Conservation (phyloP, 371 early-diverging fungal genomes). For the Lichtheimia hyalospora region DNA sequence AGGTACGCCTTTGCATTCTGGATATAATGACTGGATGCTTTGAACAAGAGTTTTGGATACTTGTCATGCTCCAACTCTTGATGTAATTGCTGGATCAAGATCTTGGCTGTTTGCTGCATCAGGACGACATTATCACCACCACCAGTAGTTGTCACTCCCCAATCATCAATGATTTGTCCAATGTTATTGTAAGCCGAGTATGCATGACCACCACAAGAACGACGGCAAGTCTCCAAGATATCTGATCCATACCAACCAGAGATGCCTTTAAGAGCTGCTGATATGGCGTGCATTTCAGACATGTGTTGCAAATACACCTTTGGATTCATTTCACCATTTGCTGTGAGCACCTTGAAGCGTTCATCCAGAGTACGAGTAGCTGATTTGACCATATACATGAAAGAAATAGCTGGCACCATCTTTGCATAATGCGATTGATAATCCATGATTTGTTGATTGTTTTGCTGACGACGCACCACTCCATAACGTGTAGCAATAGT, state of each 20-base stretch:
- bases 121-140: slow-evolving; percentile 73
- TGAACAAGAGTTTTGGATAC: slow-evolving; percentile 30
- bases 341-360: slow-evolving; percentile 34
- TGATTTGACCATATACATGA: slow-evolving; percentile 50
- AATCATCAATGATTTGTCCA: slow-evolving; percentile 61
- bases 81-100: slow-evolving; percentile 24
- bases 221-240: slow-evolving; percentile 58
- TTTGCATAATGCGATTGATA: slow-evolving; percentile 65
- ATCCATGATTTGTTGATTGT: slow-evolving; percentile 69
- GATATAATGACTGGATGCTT: slow-evolving; percentile 34
- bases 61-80: slow-evolving; percentile 26
- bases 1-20: slow-evolving; percentile 29
- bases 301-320: slow-evolving; percentile 50
- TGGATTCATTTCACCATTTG: slow-evolving; percentile 43
- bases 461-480: slow-evolving; percentile 64
- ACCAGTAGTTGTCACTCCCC: slow-evolving; percentile 71
- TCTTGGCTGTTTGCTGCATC: slow-evolving; percentile 58
- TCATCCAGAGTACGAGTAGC: slow-evolving; percentile 19
- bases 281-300: slow-evolving; percentile 62
- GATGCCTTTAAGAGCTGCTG: slow-evolving; percentile 55
- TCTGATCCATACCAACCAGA: slow-evolving; percentile 60
- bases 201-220: slow-evolving; percentile 63
- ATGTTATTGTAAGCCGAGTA: slow-evolving; percentile 70
- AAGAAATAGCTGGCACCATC: slow-evolving; percentile 58
- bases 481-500: slow-evolving; percentile 71